Evolutionary conservation across 768 basidiomycete species (phyloP), one percentile per base, ranked within the genome.

Genomic region (Pisolithus orientalis): DNA sequence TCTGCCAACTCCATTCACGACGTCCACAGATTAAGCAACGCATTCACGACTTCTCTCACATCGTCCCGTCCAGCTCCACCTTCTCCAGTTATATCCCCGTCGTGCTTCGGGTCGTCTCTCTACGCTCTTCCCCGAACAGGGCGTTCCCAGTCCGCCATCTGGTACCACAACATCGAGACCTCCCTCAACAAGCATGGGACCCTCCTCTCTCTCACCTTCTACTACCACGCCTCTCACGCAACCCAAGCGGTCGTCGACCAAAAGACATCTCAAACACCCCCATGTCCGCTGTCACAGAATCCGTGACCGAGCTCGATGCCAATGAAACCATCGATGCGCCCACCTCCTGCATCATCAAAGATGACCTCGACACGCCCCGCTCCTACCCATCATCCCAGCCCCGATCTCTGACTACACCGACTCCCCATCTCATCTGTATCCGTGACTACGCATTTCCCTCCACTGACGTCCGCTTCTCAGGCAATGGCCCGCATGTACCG

Each of bases 31-130:
- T 51, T 65, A 11, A 65, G 65, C 53, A 53, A 53, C 56, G 0
- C 63, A 60, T 16, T 67, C 6, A 50, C 56, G 10, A 63, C 44
- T 43, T 72, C 66, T 47, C 77, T 72, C 55, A 71, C 71, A 0
- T 75, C 77, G 11, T 75, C 75, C 0, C 79, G 83, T 5, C 82
- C 81, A 32, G 83, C 83, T 0, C 83, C 84, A 0, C 78, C 78
- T 4, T 84, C 81, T 1, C 83, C 83, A 14, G 78, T 73, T 0
- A 51, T 72, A 5, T 80, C 80, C 80, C 0, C 75, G 80, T 34
- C 53, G 70, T 52, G 49, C 67, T 45, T 76, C 76, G 10, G 60
- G 62, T 9, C 34, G 11, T 34, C 44, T 64, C 6, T 66, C 65
- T 4, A n/a, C 65, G 65, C 11, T 8, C 57, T 0, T 63, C 66